Conservation (phyloP, 345 rosid species). For the Murraya paniculata region DNA sequence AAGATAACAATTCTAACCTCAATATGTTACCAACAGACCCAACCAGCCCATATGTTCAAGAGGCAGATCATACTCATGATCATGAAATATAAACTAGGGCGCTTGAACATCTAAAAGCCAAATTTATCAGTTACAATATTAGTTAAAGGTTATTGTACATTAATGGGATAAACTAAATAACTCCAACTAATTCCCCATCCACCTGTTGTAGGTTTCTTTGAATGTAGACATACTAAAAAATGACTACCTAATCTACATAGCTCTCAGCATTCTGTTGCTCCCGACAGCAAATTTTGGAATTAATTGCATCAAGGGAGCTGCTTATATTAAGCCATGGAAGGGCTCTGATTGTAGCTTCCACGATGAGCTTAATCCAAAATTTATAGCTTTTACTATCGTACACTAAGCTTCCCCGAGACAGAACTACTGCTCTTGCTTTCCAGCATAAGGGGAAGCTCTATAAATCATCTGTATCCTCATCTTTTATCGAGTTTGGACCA, state of each 20-base stretch:
- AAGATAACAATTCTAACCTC: not conserved
- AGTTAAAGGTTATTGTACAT: constrained; percentile 60
- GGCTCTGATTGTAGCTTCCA: constrained; percentile 31
- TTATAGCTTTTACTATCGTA: constrained; percentile 35
- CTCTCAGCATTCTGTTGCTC: constrained; percentile 39
- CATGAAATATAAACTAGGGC: constrained; percentile 22
- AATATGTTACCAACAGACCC: constrained; percentile 12
- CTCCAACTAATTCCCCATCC: constrained; percentile 40
- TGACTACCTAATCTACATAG: constrained; percentile 73
- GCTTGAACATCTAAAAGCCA: constrained; percentile 35
- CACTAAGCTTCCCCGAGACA: constrained; percentile 34
- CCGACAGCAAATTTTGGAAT: constrained; percentile 34
- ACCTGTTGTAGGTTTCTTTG: constrained; percentile 38
- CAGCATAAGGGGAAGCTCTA: constrained; percentile 39
- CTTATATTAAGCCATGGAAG: constrained; percentile 37
- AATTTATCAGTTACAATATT: constrained; percentile 37
- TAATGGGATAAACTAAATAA: constrained; percentile 36
- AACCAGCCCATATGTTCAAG: constrained; percentile 25
- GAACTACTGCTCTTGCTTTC: constrained; percentile 29
- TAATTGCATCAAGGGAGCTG: constrained; percentile 37
- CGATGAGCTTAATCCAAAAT: constrained; percentile 48
- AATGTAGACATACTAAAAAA: constrained; percentile 57
- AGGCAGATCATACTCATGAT: constrained; percentile 10
- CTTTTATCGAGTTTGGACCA: constrained; percentile 75
- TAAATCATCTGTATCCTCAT: constrained; percentile 55